These are phyloP conservation scores for Phylloporus sp. DNA, from an alignment of 768 basidiomycete species.

Conservation along the genomic window DNA sequence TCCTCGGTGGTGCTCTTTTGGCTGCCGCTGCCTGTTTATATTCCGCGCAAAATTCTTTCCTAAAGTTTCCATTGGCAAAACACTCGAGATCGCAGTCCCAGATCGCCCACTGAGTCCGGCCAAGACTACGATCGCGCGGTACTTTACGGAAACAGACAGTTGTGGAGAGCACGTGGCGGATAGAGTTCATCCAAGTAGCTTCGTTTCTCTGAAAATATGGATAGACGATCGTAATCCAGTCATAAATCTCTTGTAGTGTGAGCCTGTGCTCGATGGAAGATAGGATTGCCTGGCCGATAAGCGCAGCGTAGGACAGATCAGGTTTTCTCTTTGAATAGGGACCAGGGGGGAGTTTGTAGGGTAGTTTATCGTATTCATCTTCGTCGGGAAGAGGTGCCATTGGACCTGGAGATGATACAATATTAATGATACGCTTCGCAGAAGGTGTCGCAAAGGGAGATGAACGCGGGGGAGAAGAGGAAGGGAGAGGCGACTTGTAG, in stretches of 20 bases:
- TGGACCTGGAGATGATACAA: slow-evolving; percentile 83
- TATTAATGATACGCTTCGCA: slow-evolving; percentile 53
- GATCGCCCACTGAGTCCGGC: slow-evolving; percentile 86
- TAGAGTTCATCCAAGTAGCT: slow-evolving; percentile 97
- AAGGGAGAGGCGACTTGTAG: slow-evolving; percentile 49
- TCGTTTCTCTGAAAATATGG: slow-evolving; percentile 92
- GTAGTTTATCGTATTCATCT: slow-evolving; percentile 62
- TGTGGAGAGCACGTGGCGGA: slow-evolving; percentile 93
- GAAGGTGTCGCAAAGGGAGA: slow-evolving; percentile 66
- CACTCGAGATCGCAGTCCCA: slow-evolving; percentile 79
- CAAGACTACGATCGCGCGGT: slow-evolving; percentile 68
- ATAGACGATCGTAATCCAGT: slow-evolving; percentile 91
- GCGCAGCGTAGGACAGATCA: slow-evolving; percentile 86
- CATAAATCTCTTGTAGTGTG: slow-evolving; percentile 93
- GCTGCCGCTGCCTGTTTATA: slow-evolving; percentile 27
- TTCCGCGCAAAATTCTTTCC: slow-evolving; percentile 51
- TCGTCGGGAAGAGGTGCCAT: slow-evolving; percentile 64
- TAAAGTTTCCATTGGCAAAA: slow-evolving; percentile 80
- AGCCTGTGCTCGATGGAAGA: slow-evolving; percentile 80
- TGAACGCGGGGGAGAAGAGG: slow-evolving; percentile 56
- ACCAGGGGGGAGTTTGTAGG: slow-evolving; percentile 77
- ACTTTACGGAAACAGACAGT: slow-evolving; percentile 89
- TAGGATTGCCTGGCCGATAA: slow-evolving; percentile 92
- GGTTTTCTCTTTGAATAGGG: slow-evolving; percentile 82
- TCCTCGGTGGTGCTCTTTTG: slow-evolving; percentile 33